Evolutionary conservation across 352 stramenopile species (phyloP).

Genomic region (Pythium rishiriense): DNA sequence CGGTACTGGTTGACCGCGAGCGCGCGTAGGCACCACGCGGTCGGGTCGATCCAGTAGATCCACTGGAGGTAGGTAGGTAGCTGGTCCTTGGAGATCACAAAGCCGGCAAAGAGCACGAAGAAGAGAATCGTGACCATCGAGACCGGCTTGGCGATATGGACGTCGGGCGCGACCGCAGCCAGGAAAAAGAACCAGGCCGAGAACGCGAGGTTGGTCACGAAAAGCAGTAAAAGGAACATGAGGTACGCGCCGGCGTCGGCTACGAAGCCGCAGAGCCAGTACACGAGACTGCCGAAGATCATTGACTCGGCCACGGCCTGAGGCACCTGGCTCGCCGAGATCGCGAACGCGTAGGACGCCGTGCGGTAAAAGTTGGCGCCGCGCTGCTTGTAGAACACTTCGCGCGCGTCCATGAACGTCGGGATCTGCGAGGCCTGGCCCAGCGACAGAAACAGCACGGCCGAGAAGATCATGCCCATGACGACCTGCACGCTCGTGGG

Average conservation of each 20-base stretch:
- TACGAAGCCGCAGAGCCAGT: conserved; percentile 41
- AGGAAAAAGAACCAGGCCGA: conserved; percentile 54
- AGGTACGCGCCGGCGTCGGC: conserved; percentile 40
- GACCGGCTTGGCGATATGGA: conserved; percentile 34
- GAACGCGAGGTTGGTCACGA: conserved; percentile 47
- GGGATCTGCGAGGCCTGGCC: conserved; percentile 58
- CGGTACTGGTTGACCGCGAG: conserved; percentile 32
- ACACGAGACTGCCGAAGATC: conserved; percentile 44
- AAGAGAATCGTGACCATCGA: conserved; percentile 27
- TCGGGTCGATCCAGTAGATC: conserved; percentile 45
- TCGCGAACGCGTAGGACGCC: conserved; percentile 56
- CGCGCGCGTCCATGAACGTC: conserved; percentile 48
- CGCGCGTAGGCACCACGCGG: conserved; percentile 32
- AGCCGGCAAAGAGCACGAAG: conserved; percentile 39
- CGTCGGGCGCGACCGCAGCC: conserved; percentile 26
- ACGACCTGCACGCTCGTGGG: conserved; percentile 25
- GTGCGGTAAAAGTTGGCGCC: conserved; percentile 69
- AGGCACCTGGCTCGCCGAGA: conserved; percentile 38
- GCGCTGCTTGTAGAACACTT: conserved; percentile 71
- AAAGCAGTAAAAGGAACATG: conserved; percentile 55
- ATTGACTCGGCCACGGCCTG: conserved; percentile 41
- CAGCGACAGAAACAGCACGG: conserved; percentile 15
- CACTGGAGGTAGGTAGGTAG: conserved; percentile 37
- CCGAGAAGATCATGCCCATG: conserved; percentile 41
- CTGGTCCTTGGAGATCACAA: conserved; percentile 31